Base-by-base conservation (phyloP, 805 yeast species). In the Saturnispora ahearnii region DNA sequence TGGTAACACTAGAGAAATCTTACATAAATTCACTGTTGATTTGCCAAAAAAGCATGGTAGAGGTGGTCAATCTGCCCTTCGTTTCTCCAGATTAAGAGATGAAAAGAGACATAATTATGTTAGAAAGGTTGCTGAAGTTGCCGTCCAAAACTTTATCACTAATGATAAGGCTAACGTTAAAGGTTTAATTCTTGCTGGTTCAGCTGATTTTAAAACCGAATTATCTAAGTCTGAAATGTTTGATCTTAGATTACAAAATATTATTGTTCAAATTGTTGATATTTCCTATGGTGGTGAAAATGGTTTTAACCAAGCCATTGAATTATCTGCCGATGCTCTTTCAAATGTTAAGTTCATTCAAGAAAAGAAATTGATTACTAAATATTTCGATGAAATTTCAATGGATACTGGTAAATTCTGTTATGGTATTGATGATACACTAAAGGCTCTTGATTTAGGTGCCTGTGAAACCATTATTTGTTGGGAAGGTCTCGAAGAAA, bases 31-130 rank as follows among this genome's bases (percentile, higher is more conserved):
- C 72, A 85, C 89, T 2, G 99, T 93, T 50, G 99, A 93, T 70
- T 76, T 93, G 62, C 99, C 99, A 62, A 93, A 93, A 76, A 93
- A 93, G 87, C 99, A 93, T 77, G 99, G 99, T 64, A 86, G 99
- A 79, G 99, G 99, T 86, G 99, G 99, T 84, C 99, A 93, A 75
- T 93, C 99, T 55, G 99, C 99, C 42, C 67, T 93, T 60, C 98
- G 99, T 87, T 93, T 93, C 76, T 84, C 97, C 26, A 90, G 99
- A 78, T 78, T 93, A 69, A 86, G 99, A 79, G 99, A 93, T 61
- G 99, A 93, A 72, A 93, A 93, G 70, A 88, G 99, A 76, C 99
- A 93, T 71, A 93, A 93, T 69, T 93, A 93, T 72, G 95, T 93
- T 54, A 81, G 99, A 72, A 93, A 93, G 65, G 99, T 93, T 44